Base-by-base conservation (phyloP, 148 eudicot genomes). In the Bassia scoparia region DNA sequence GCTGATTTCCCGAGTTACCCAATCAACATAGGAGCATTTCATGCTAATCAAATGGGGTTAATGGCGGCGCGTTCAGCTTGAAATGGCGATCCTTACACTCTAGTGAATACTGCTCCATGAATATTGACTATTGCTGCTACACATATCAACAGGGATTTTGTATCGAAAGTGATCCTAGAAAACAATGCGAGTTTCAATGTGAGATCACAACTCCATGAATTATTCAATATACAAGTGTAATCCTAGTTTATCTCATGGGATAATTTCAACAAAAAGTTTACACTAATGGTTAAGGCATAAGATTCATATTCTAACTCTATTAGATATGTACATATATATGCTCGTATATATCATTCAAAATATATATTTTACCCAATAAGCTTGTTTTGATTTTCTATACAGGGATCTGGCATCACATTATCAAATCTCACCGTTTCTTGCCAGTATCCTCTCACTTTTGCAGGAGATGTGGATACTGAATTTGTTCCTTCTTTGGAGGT, bases 61-160 rank as follows among this genome's bases (percentile, higher is more conserved):
- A 76, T 82, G 83, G 91, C 86, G 17, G 83, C 86, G 16, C 79
- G 87, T 61, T 86, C 95, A 0, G 95, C 80, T 2, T 91, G 95
- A 43, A 89, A 89, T 76, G 80, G 83, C 60, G 95, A 79, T 6
- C 62, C 84, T 14, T 86, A 73, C 54, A 86, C 91, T 0, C 29
- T 84, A 24, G 86, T 82, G 15, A 89, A 89, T 67, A 76, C 89
- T 18, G 95, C 91, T 44, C 95, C 95, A 18, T 87, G 95, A 91
- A 78, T 84, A 35, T 77, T 89, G 35, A 89, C 91, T 52, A 86
- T 87, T 23, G 88, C 86, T 14, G 95, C 95, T 30, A 86, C 95
- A 11, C 87, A 53, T 44, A 87, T 87, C 48, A 91, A 89, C 68
- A 83, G 95, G 30, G 81, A 54, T 63, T 89, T 89, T 46, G 68